Base-by-base conservation (phyloP, 345 rosid species). In the Raphanus raphanistrum region DNA sequence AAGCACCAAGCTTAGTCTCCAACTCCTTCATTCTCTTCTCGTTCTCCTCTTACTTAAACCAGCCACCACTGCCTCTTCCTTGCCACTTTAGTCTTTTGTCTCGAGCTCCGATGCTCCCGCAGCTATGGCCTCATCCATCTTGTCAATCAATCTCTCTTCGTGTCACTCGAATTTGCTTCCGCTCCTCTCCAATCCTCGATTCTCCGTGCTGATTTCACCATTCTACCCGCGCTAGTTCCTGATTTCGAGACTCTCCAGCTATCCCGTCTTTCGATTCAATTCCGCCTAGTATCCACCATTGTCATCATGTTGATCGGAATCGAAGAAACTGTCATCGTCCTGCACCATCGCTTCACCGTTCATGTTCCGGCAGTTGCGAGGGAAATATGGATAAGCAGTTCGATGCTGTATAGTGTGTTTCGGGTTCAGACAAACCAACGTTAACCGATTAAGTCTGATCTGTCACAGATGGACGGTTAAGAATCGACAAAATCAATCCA, bases 1-100 rank as follows among this genome's bases (percentile, higher is more conserved):
- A n/a, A n/a, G n/a, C 64, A 45, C 84, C 87, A 16, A 88, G 60
- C 68, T 92, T 89, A 57, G 81, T 84, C 90, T 94, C 97, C 83
- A 90, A 55, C 28, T 88, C 94, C 80, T 81, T 87, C 75, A 81
- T 74, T 36, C 75, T 90, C 85, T 73, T 84, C 48, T 85, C 94
- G 8, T 59, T 78, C 72, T 89, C 96, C 1, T 45, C 79, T 74
- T 1, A n/a, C n/a, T n/a, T n/a, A n/a, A n/a, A n/a, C n/a, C n/a
- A n/a, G n/a, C n/a, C n/a, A n/a, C n/a, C n/a, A n/a, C n/a, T n/a
- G 86, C 70, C 6, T 84, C 87, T 75, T 88, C 92, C 1, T 80
- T 28, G 29, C 29, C 29, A 28, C 29, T 28, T 28, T 1, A 28
- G 29, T 28, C 29, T 28, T 3, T 28, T 2, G 29, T 87, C 59